Base-by-base conservation (phyloP, 2,329 filamentous ascomycete species). In the Neonectria magnoliae region DNA sequence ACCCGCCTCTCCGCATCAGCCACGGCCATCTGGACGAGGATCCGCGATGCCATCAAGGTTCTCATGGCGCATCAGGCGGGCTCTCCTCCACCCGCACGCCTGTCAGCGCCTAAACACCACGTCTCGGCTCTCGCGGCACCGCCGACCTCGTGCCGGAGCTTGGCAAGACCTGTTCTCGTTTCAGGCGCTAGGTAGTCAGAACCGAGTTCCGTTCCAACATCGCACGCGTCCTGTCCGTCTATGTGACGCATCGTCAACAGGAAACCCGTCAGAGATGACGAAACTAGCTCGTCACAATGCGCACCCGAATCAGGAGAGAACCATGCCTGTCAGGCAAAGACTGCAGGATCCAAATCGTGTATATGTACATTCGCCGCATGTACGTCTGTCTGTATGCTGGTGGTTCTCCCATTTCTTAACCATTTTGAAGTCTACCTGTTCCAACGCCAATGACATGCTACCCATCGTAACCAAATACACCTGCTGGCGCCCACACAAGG, bases 11-110 rank as follows among this genome's bases (percentile, higher is more conserved):
- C 20, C 38, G 22, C 27, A 44, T 25, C 60, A 74, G 72, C 71
- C 72, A 74, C 72, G 71, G 47, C 31, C 13, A 38, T 58, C 50
- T 14, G 38, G 57, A 25, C 31, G 29, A 60, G 41, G 60, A 25
- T 53, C 48, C 22, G 42, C n/a, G 55, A 69, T 65, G 48, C 70
- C 70, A 74, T 74, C 72, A 74, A 66, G 72, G 72, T 74, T 73
- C 72, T 68, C 70, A 68, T 41, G 54, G 44, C 56, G 57, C 63
- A 50, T 57, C 29, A 45, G 60, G 63, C 62, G 52, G 53, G 29
- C 55, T 63, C 45, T 33, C 38, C 25, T 25, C 25, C 25, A 25
- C 25, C 25, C 25, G 25, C 25, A 25, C 25, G 25, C 25, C 25
- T 45, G 47, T 47, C 60, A 64, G 20, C 57, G 33, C n/a, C 41